Percentiles rank a stretch among this genome's conserved stretches.
Evolutionary conservation across 208 protist species (phyloP).

Genomic region (Crithidia sp.): DNA sequence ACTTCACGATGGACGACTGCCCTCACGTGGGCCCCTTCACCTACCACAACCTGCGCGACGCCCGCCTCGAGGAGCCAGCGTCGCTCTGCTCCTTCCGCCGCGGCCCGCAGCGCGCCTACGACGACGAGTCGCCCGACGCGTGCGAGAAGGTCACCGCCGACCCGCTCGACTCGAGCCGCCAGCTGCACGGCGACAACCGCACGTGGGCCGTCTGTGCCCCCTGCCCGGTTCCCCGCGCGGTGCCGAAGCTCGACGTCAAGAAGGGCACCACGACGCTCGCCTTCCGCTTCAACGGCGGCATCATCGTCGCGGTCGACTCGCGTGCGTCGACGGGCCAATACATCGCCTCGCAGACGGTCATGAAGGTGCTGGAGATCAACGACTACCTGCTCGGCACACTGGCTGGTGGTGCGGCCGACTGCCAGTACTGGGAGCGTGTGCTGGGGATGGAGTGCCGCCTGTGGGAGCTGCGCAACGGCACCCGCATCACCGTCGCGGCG

Average conservation of each 20-base stretch:
- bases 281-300: constrained; percentile 98
- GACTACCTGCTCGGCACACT: constrained; percentile 99
- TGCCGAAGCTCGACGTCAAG: constrained; percentile 86
- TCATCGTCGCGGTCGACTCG: constrained; percentile 99
- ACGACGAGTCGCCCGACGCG: constrained; percentile 38
- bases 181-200: constrained; percentile 62
- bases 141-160: constrained; percentile 76
- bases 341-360: constrained; percentile 98
- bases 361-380: constrained; percentile 99
- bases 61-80: constrained; percentile 21
- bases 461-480: constrained; percentile 95
- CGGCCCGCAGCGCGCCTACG: constrained; percentile 14
- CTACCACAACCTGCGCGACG: constrained; percentile 66
- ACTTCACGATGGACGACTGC: constrained; percentile 81
- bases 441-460: constrained; percentile 95
- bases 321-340: constrained; percentile 98
- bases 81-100: constrained; percentile 29
- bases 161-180: constrained; percentile 74
- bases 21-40: constrained; percentile 85
- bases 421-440: constrained; percentile 99
- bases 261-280: constrained; percentile 99
- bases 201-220: constrained; percentile 73
- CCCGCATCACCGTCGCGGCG: constrained; percentile 97
- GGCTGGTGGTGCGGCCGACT: constrained; percentile 99
- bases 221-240: constrained; percentile 84